phyloP scores from a whole-genome alignment of 2,329 filamentous ascomycete species.

The Byssothecium circinans region DNA sequence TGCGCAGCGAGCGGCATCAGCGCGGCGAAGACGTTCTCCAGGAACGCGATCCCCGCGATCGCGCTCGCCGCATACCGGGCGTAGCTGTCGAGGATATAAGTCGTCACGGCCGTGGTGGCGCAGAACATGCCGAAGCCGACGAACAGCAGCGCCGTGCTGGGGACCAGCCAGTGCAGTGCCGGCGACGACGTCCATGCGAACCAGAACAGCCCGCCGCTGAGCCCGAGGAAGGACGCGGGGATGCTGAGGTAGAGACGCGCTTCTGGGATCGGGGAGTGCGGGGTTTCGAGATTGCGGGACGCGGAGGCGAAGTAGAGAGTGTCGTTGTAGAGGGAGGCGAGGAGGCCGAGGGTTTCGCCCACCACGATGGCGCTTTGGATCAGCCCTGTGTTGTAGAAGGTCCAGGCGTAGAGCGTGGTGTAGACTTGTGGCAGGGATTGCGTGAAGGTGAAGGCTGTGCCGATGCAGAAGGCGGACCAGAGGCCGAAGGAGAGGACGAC shows the following conservation, averaged over 20 bases:
- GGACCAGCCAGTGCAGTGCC: slow-evolving; percentile 50
- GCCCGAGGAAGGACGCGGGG: slow-evolving; percentile 49
- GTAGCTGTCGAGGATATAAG: slow-evolving; percentile 56
- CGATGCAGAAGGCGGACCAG: slow-evolving; percentile 53
- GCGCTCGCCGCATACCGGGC: slow-evolving; percentile 54
- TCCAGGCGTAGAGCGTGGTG: slow-evolving; percentile 44
- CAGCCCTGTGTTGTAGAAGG: slow-evolving; percentile 48
- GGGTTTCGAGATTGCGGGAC: slow-evolving; percentile 40
- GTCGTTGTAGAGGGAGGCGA: slow-evolving; percentile 41
- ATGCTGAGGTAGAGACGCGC: slow-evolving; percentile 50
- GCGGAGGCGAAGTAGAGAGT: slow-evolving; percentile 48
- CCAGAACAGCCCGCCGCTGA: slow-evolving; percentile 54
- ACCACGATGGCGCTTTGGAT: slow-evolving; percentile 51
- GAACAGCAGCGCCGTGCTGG: slow-evolving; percentile 51
- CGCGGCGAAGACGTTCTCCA: slow-evolving; percentile 54
- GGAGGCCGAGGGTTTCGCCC: slow-evolving; percentile 49
- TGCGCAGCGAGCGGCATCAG: slow-evolving; percentile 53
- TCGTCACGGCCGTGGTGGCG: slow-evolving; percentile 50
- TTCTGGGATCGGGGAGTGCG: slow-evolving; percentile 49
- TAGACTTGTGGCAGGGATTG: slow-evolving; percentile 52
- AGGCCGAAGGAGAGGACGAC: slow-evolving; percentile 53
- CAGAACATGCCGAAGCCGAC: slow-evolving; percentile 55
- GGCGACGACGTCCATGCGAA: slow-evolving; percentile 55
- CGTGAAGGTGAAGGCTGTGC: slow-evolving; percentile 54
- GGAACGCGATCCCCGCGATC: slow-evolving; percentile 52